These are phyloP conservation scores for Stentor roeselii DNA, from an alignment of 73 alveolate species.

Conservation along the genomic window DNA sequence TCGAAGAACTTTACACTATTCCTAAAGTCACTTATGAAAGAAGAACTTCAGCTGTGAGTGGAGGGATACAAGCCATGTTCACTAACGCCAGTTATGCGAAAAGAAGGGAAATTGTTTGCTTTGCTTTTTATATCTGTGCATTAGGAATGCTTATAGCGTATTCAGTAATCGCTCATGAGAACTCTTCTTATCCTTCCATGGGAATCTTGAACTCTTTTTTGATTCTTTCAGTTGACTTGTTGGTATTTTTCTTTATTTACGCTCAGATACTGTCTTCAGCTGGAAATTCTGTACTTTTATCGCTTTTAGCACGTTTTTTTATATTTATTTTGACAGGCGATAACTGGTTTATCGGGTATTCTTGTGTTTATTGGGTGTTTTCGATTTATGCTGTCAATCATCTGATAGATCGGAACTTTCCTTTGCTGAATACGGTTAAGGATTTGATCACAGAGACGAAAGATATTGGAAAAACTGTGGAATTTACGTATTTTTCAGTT, in stretches of 20 bases:
- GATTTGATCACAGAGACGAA: slow-evolving; percentile 3
- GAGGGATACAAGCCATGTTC: slow-evolving; percentile 45
- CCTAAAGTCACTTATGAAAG: slow-evolving; percentile 27
- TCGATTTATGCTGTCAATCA: slow-evolving; percentile 27
- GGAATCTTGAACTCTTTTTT: slow-evolving; percentile 39
- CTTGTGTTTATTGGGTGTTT: slow-evolving; percentile 38
- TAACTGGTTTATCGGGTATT: slow-evolving; percentile 61
- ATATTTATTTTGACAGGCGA: slow-evolving; percentile 53
- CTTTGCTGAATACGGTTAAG: slow-evolving; percentile 34
- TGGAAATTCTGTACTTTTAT: slow-evolving; percentile 32
- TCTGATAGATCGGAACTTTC: slow-evolving; percentile 47
- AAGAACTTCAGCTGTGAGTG: slow-evolving; percentile 40
- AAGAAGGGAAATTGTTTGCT: background rate
- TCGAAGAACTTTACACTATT: slow-evolving; percentile 54
- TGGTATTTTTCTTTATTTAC: slow-evolving; percentile 34
- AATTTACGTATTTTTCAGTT: slow-evolving; percentile 31
- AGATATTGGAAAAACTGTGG: slow-evolving; percentile 45
- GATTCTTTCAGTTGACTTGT: slow-evolving; percentile 46
- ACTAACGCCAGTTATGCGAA: background rate
- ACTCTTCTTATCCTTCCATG: slow-evolving; percentile 23
- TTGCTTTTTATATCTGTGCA: slow-evolving; percentile 32
- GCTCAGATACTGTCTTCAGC: slow-evolving; percentile 35
- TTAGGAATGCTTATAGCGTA: slow-evolving; percentile 44
- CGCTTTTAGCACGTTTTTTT: slow-evolving; percentile 34
- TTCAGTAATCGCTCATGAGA: slow-evolving; percentile 26